Evolutionary conservation across 176 grass and related monocot genomes (phyloP).

Genomic region (Carex cristatella): DNA sequence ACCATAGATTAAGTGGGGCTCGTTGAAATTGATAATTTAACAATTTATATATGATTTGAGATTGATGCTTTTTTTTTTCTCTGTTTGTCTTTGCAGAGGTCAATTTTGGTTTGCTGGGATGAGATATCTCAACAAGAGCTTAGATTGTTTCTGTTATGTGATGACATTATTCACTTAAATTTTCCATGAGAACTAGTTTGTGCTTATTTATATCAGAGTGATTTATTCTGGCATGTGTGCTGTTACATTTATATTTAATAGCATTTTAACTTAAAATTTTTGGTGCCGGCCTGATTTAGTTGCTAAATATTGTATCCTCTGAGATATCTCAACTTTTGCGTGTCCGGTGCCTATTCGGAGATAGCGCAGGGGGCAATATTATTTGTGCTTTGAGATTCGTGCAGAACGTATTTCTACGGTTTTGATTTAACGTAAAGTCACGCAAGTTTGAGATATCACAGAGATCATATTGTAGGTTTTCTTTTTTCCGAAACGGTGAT

Average conservation of each 20-base stretch:
- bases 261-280: not conserved
- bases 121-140: not conserved
- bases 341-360: too few species aligned
- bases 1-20: not conserved
- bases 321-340: too few species aligned
- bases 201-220: not conserved
- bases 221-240: not conserved
- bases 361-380: too few species aligned
- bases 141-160: not conserved
- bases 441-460: too few species aligned
- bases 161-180: not conserved
- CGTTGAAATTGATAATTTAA: not conserved
- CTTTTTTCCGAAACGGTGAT: not conserved
- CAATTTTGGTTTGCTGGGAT: not conserved
- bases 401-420: too few species aligned
- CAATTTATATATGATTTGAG: not conserved
- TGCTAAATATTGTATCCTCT: not conserved
- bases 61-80: not conserved
- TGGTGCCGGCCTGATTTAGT: not conserved
- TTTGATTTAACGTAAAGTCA: too few species aligned
- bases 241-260: not conserved
- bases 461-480: not conserved
- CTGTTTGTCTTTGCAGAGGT: conserved; percentile 6
- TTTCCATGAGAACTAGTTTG: not conserved
- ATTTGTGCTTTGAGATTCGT: too few species aligned